Conservation (phyloP, 345 rosid genomes). For the Luvunga scandens region DNA sequence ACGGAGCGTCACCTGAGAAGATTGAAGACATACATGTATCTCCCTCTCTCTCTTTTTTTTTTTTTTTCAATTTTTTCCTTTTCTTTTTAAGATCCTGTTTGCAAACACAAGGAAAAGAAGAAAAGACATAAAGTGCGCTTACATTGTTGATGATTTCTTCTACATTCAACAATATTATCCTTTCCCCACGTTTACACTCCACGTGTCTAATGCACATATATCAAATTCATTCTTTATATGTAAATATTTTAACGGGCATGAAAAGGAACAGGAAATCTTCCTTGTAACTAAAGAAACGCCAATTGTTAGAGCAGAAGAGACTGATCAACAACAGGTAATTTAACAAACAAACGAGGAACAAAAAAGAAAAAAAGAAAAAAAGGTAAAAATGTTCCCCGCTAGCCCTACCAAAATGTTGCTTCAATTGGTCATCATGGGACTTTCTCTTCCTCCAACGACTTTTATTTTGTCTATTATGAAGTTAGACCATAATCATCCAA, state of each 20-base stretch:
- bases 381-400: constrained; percentile 48
- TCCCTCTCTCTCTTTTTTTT: too few relatives aligned
- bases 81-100: constrained; percentile 34
- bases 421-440: constrained; percentile 16
- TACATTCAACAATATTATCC: neutral
- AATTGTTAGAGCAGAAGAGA: constrained; percentile 1
- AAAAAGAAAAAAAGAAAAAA: constrained; percentile 11
- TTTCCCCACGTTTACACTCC: constrained; percentile 38
- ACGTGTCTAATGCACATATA: constrained; percentile 19
- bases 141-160: neutral
- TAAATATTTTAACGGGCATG: constrained; percentile 2
- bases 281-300: constrained; percentile 49
- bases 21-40: neutral
- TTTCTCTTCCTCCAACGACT: constrained; percentile 45
- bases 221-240: neutral
- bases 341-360: constrained; percentile 1
- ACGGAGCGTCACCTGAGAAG: constrained; percentile 15
- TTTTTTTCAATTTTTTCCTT: neutral
- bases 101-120: constrained; percentile 48
- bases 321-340: neutral
- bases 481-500: neutral
- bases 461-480: constrained; percentile 7
- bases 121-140: constrained; percentile 23
- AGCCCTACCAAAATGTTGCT: constrained; percentile 45
- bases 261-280: constrained; percentile 43